Evolutionary conservation across 371 early-diverging fungal genomes (phyloP), one percentile per base, ranked within the genome.

Genomic region (Globomyces sp.): DNA sequence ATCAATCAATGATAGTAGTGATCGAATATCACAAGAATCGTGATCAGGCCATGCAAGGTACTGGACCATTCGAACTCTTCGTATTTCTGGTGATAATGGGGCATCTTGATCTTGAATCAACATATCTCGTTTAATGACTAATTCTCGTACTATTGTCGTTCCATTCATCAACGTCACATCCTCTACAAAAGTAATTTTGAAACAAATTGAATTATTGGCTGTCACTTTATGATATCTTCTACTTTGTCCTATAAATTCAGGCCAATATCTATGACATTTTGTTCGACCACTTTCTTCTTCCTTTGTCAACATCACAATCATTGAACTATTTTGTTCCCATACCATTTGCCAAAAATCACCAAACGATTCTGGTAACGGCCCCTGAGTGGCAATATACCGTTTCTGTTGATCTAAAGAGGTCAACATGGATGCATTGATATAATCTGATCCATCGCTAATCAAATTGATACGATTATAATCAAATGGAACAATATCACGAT

Each of bases 31-130:
- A 42, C 66, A 59, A 4, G 59, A 67, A 50, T 75, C 65, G 70
- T 91, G 90, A 69, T 96, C 96, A 51, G 91, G 92, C 96, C 96
- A 96, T n/a, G 85, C 92, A 36, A 84, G 79, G 68, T 88, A 94
- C 63, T 95, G 94, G 11, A 94, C 69, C 63, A 92, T 92, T 11
- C 87, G 82, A 3, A 92, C 77, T 2, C 67, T 71, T 3, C 89
- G 77, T 6, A 68, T 10, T 52, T 70, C 79, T n/a, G 53, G 24
- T 24, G 24, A 24, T 24, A 24, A 24, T 24, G 24, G 24, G 0
- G 24, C 24, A 24, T 24, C 24, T 24, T 24, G 24, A 24, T 24
- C 24, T 24, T 24, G 24, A 24, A 24, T 24, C 24, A 24, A 24
- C 24, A 24, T 65, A 0, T 47, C 57, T 9, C 42, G 43, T 57